These are phyloP conservation scores for Scutellaria baicalensis DNA, from an alignment of 257 asterid genomes.

Conservation along the genomic window DNA sequence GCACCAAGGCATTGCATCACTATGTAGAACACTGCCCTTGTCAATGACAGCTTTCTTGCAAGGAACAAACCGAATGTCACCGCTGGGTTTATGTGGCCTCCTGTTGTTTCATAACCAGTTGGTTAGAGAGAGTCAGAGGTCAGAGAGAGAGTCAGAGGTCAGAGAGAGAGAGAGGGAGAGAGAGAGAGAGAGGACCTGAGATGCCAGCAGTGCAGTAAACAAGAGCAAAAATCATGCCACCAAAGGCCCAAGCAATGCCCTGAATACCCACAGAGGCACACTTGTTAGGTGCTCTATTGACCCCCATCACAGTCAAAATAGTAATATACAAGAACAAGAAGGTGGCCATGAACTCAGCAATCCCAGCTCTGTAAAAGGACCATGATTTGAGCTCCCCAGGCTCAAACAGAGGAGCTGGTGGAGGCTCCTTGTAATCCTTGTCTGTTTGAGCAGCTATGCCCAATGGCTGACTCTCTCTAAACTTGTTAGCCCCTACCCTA, in stretches of 20 bases:
- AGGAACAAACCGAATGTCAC: conserved; percentile 63
- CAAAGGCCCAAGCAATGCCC: conserved; percentile 75
- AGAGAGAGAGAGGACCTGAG: conserved; percentile 28
- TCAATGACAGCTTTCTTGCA: conserved; percentile 61
- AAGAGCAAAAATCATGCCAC: conserved; percentile 68
- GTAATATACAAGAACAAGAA: conserved; percentile 58
- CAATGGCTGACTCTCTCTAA: conserved; percentile 45
- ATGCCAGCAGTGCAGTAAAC: conserved; percentile 73
- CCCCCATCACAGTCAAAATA: conserved; percentile 61
- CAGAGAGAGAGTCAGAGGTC: not conserved
- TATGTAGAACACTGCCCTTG: conserved; percentile 50
- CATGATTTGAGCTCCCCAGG: conserved; percentile 61
- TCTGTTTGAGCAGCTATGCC: conserved; percentile 64
- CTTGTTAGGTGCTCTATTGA: conserved; percentile 21
- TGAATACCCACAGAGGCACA: conserved; percentile 60
- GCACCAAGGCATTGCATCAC: conserved; percentile 76
- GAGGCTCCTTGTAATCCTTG: conserved; percentile 61
- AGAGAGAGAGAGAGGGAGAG: not conserved
- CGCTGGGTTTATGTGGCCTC: conserved; percentile 74
- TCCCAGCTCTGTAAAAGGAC: conserved; percentile 73
- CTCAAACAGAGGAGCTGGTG: conserved; percentile 60
- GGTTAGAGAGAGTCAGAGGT: not conserved
- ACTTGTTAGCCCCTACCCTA: conserved; percentile 56
- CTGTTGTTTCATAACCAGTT: conserved; percentile 19
- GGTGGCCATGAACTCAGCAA: conserved; percentile 65